Conservation (phyloP, 495 filamentous ascomycete genomes). For the Astrothelium macrocarpum region DNA sequence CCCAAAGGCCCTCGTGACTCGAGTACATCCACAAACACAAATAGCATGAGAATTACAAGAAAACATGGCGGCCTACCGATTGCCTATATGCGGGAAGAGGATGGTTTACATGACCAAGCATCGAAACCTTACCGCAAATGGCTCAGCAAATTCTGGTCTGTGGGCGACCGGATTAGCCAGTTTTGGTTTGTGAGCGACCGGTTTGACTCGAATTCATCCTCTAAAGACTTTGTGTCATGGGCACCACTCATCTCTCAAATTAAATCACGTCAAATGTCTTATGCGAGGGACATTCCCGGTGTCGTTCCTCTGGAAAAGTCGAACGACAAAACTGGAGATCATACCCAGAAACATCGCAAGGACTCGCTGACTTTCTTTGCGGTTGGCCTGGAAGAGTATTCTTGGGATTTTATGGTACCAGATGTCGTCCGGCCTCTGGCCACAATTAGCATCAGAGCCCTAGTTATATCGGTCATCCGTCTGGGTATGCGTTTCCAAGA, state of each 20-base stretch:
- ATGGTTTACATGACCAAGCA: neutral
- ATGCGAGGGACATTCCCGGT: neutral
- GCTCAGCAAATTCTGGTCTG: neutral
- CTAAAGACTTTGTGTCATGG: slow-evolving; percentile 1
- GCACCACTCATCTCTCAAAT: neutral
- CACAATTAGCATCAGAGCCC: slow-evolving; percentile 1
- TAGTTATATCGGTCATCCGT: neutral
- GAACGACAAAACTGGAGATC: neutral
- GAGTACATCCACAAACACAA: neutral
- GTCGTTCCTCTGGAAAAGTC: neutral
- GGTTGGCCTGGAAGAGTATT: neutral
- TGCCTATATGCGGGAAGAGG: neutral
- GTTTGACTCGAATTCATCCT: neutral
- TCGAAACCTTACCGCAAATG: neutral
- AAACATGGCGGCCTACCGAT: neutral
- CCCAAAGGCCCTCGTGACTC: neutral
- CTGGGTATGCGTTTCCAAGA: neutral
- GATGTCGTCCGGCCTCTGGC: neutral
- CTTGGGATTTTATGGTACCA: slow-evolving; percentile 2
- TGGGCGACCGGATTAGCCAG: neutral
- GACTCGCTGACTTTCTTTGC: neutral
- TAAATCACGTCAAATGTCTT: neutral
- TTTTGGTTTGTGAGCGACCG: neutral
- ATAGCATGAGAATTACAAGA: neutral
- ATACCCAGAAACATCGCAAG: neutral